Conservation (phyloP, 2,329 filamentous ascomycete genomes). For the Colletotrichum tofieldiae region DNA sequence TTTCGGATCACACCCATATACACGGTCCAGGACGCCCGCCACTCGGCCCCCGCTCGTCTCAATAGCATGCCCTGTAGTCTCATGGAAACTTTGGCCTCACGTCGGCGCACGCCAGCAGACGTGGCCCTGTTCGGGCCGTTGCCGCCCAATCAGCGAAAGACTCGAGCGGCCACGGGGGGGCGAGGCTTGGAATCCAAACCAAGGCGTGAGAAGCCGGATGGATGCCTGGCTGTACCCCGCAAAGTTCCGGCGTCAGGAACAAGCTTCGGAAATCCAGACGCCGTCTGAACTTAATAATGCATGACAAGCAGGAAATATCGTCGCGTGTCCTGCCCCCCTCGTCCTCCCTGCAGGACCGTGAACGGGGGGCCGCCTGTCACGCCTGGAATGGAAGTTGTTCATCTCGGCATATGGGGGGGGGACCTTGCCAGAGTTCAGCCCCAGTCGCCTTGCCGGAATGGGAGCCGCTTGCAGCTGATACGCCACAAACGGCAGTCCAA, state of each 20-base stretch:
- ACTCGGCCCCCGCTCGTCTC: background rate
- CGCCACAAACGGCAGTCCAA: too few species aligned
- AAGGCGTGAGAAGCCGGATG: too few species aligned
- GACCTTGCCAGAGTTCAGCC: background rate
- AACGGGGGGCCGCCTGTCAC: background rate
- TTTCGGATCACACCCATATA: too few species aligned
- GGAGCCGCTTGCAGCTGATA: too few species aligned
- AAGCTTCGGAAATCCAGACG: background rate
- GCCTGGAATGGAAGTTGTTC: background rate
- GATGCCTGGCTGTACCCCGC: too few species aligned
- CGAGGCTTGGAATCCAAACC: background rate
- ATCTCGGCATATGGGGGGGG: background rate
- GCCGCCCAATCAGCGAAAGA: background rate
- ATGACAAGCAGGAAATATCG: background rate
- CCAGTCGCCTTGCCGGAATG: background rate
- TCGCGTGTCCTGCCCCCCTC: background rate
- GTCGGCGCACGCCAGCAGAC: background rate
- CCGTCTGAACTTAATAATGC: background rate
- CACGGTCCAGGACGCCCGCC: too few species aligned
- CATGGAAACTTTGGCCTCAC: background rate
- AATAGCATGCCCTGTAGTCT: background rate
- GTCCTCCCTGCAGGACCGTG: background rate
- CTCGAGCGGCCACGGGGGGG: rapidly evolving
- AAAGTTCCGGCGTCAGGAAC: background rate
- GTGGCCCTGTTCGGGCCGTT: background rate